A percentile compares a stretch with the other conserved stretches of the same genome.
phyloP scores from a whole-genome alignment of 306 rosid species.

The Vachellia collinsii region DNA sequence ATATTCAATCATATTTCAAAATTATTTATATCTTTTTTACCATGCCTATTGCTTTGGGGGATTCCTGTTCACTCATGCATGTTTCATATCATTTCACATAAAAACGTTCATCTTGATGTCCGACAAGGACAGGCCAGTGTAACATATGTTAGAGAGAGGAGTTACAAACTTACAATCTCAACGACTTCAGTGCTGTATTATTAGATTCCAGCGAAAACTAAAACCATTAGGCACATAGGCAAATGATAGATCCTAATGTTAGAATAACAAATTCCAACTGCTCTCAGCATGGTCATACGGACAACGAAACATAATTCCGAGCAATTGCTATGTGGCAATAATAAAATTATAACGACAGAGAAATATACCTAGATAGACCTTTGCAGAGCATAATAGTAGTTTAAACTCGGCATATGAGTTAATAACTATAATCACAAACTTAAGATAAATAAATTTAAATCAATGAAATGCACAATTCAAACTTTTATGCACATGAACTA shows the following conservation, averaged over 20 bases:
- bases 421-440: too few relatives aligned
- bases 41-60: background rate
- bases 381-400: too few relatives aligned
- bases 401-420: too few relatives aligned
- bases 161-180: background rate
- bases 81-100: constrained; percentile 8
- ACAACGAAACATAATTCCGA: too few relatives aligned
- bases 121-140: constrained; percentile 3
- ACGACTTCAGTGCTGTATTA: constrained; percentile 5
- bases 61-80: background rate
- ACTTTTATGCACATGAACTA: too few relatives aligned
- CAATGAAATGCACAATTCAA: too few relatives aligned
- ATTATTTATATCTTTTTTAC: background rate
- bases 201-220: constrained; percentile 5
- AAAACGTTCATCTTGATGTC: background rate
- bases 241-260: background rate
- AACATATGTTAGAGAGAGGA: background rate
- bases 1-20: constrained; percentile 30
- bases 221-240: background rate
- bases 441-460: too few relatives aligned
- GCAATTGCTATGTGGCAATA: too few relatives aligned
- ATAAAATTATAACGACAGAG: too few relatives aligned
- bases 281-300: background rate
- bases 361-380: too few relatives aligned
- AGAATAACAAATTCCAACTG: constrained; percentile 5